phyloP scores from a whole-genome alignment of 108 stramenopile species.

The Pinguiococcus pyrenoidosus region DNA sequence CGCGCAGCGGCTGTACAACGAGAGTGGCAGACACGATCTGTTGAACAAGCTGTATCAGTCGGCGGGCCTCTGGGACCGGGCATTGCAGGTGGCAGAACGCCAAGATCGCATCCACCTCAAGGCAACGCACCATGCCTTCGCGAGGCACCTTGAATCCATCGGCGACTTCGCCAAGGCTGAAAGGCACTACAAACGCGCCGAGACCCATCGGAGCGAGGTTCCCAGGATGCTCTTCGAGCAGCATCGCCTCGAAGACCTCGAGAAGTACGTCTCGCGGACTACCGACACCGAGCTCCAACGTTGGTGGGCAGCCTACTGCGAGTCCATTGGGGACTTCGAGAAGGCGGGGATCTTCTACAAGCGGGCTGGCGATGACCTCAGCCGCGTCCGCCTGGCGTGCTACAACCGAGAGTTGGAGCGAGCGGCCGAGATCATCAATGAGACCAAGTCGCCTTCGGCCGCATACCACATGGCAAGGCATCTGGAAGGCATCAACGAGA shows the following conservation, averaged over 20 bases:
- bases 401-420: constrained; percentile 5
- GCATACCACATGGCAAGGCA: constrained; percentile 53
- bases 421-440: constrained; percentile 37
- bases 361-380: constrained; percentile 30
- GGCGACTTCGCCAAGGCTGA: constrained; percentile 26
- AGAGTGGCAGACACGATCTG: constrained; percentile 46
- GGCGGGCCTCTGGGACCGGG: constrained; percentile 42
- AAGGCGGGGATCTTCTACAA: constrained; percentile 38
- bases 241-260: constrained; percentile 36
- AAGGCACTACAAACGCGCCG: constrained; percentile 33
- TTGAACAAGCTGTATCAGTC: constrained; percentile 42
- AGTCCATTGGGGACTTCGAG: constrained; percentile 33
- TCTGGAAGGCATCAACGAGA: constrained; percentile 23
- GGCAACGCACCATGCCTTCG: constrained; percentile 34
- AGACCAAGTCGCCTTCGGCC: constrained; percentile 34
- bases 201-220: constrained; percentile 33
- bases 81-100: constrained; percentile 33
- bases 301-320: constrained; percentile 52
- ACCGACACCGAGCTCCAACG: constrained; percentile 34
- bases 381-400: constrained; percentile 43
- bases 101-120: constrained; percentile 47
- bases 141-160: constrained; percentile 19
- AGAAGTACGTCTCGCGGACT: constrained; percentile 29
- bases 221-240: constrained; percentile 44
- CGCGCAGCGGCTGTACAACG: constrained; percentile 42